Base-by-base conservation (phyloP, 495 filamentous ascomycete species). In the Penicillium arizonense region DNA sequence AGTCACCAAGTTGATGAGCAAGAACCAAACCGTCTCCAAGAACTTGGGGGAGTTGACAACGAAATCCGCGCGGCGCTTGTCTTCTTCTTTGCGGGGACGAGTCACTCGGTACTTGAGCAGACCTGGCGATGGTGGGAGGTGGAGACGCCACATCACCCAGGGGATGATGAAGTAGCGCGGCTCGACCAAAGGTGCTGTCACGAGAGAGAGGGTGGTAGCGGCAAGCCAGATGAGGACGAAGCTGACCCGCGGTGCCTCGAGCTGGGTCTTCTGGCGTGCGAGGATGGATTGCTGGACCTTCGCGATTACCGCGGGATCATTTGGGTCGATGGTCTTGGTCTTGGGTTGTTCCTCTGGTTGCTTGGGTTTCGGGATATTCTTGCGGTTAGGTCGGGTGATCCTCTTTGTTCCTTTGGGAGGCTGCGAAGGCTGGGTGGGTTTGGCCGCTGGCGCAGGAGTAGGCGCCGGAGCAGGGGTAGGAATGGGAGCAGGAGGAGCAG, bases 101-200 rank as follows among this genome's bases (percentile, higher is more conserved):
- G 53, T 45, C 9, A 66, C 38, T 16, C 63, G 56, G 36, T 67
- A 68, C 40, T 57, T 55, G 8, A 66, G 54, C 10, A 70, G 72
- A 16, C 56, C 65, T 30, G 73, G 73, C 39, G 67, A 58, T 12
- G 70, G 59, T 6, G 87, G 88, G 0, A 97, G 69, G 67, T 96
- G 83, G 11, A 96, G 70, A 8, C 95, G 78, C 89, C 91, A 98
- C 63, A 97, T 82, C 24, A 96, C 82, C 94, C 94, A 98, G 0
- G 92, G 92, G 3, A 96, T 77, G 63, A 97, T 93, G 64, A 95
- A 93, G 64, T 98, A 98, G 4, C 94, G 81, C 2, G 91, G 92
- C 61, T 98, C 94, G 10, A 98, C 93, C 2, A 98, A 79, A 3
- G 94, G 91, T 0, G 95, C 92, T 0, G 90, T 91, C 39, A 95